Evolutionary conservation across 371 early-diverging fungal species (phyloP), one percentile per base, ranked within the genome.

Genomic region (Massospora cicadina): DNA sequence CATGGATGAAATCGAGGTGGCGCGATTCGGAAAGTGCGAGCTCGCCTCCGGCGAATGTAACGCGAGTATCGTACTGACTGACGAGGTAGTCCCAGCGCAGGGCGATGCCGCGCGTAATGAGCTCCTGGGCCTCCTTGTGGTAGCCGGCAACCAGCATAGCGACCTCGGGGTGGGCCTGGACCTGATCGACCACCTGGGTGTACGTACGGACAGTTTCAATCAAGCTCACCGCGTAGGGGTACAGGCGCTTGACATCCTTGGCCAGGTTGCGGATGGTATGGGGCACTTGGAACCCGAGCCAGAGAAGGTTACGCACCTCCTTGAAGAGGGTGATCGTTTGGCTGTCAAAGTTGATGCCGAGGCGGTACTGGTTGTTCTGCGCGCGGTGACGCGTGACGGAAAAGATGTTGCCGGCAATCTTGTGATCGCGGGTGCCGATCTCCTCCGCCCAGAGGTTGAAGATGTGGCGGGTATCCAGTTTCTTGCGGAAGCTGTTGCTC

Each of bases 31-130:
- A 76, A 33, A 77, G 76, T 65, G 83, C 86, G 54, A 81, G 66
- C 2, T 74, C 74, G 12, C 71, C 74, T 12, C 80, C 78, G 17
- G 78, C 72, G 32, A 76, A 64, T 0, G 79, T 72, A 25, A 76
- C 74, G 59, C 75, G 78, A 5, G 79, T 73, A 57, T 85, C 87
- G 60, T 81, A 85, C 2, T 90, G 79, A 64, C 89, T 89, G 56
- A 91, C 90, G 75, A 98, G 96, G 65, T 89, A 91, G 72, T 96
- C 96, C 98, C 98, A 98, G 23, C 89, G 83, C 54, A 92, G 78
- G 27, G 82, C 82, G 69, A 89, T 83, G 29, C 95, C 98, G 65
- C 82, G 81, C n/a, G 85, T 77, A 56, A 98, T 87, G 79, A 91
- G 82, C 28, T 76, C 74, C 70, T 97, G 98, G 0, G 95, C 94